phyloP scores from a whole-genome alignment of 2,329 filamentous ascomycete genomes.

The Orbilia quercus region DNA sequence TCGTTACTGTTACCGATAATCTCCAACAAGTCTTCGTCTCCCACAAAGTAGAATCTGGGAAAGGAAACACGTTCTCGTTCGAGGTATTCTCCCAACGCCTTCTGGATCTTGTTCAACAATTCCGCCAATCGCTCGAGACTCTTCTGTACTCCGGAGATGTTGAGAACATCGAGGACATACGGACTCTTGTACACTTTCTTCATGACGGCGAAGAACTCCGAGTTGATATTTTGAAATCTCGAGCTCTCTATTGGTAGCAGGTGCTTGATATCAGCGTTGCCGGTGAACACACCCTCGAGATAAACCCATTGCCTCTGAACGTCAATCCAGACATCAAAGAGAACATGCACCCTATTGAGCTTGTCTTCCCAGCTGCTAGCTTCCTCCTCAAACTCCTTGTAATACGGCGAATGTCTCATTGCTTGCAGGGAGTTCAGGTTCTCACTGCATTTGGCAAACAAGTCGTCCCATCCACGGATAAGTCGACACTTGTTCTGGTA shows the following conservation, averaged over 20 bases:
- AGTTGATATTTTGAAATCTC: slow-evolving; percentile 98
- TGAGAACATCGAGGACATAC: slow-evolving; percentile 93
- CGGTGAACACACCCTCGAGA: slow-evolving; percentile 97
- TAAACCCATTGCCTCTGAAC: slow-evolving; percentile 99
- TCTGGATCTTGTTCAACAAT: slow-evolving; percentile 97
- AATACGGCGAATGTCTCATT: slow-evolving; percentile 99
- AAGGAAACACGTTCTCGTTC: slow-evolving; percentile 98
- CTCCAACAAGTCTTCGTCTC: slow-evolving; percentile 96
- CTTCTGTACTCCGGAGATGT: slow-evolving; percentile 94
- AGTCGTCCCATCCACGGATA: slow-evolving; percentile 96
- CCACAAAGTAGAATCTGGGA: slow-evolving; percentile 98
- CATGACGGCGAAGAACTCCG: slow-evolving; percentile 98
- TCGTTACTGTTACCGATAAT: slow-evolving; percentile 99
- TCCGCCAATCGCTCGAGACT: slow-evolving; percentile 96
- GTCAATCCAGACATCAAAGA: slow-evolving; percentile 99
- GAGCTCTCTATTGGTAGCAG: slow-evolving; percentile 95
- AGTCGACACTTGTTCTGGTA: slow-evolving; percentile 98
- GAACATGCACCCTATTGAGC: slow-evolving; percentile 92
- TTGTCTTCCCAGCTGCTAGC: slow-evolving; percentile 98
- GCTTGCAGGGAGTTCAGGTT: slow-evolving; percentile 97
- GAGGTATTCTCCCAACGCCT: slow-evolving; percentile 96
- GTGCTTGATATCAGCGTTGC: slow-evolving; percentile 98
- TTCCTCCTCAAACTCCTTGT: slow-evolving; percentile 99
- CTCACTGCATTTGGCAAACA: slow-evolving; percentile 98
- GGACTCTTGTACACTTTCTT: slow-evolving; percentile 98